Conservation (phyloP, 371 early-diverging fungal species). For the Mortierella sp. region DNA sequence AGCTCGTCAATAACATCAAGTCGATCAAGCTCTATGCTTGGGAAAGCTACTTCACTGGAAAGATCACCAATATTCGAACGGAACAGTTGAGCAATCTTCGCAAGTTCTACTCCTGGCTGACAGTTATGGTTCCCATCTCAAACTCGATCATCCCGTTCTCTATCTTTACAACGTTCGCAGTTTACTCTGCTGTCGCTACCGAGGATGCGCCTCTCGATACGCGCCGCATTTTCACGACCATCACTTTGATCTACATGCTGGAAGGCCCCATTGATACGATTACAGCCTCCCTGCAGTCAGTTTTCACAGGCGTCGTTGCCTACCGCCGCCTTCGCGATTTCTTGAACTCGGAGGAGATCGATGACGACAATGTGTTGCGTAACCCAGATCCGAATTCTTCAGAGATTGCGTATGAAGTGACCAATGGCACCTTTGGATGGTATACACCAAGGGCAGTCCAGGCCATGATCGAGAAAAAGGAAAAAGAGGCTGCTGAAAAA, state of each 20-base stretch:
- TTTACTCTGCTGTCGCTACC: slow-evolving; percentile 67
- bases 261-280: slow-evolving; percentile 86
- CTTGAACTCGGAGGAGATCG: slow-evolving; percentile 67
- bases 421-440: slow-evolving; percentile 71
- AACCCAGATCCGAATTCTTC: slow-evolving; percentile 46
- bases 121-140: slow-evolving; percentile 27
- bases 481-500: slow-evolving; percentile 30
- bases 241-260: slow-evolving; percentile 90
- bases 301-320: slow-evolving; percentile 27
- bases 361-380: slow-evolving; percentile 50
- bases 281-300: slow-evolving; percentile 15
- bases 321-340: slow-evolving; percentile 39
- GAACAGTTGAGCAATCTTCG: slow-evolving; percentile 57
- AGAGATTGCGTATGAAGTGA: slow-evolving; percentile 47
- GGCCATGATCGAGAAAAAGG: slow-evolving; percentile 27
- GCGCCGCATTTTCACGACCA: slow-evolving; percentile 69
- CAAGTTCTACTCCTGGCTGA: slow-evolving; percentile 43
- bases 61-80: slow-evolving; percentile 65
- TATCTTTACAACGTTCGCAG: slow-evolving; percentile 58
- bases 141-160: slow-evolving; percentile 59
- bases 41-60: slow-evolving; percentile 61
- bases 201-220: slow-evolving; percentile 66
- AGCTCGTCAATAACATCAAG: slow-evolving; percentile 49
- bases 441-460: slow-evolving; percentile 57
- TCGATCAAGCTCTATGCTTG: slow-evolving; percentile 67